Conservation (phyloP, 2,329 filamentous ascomycete genomes). For the Colletotrichum siamense region DNA sequence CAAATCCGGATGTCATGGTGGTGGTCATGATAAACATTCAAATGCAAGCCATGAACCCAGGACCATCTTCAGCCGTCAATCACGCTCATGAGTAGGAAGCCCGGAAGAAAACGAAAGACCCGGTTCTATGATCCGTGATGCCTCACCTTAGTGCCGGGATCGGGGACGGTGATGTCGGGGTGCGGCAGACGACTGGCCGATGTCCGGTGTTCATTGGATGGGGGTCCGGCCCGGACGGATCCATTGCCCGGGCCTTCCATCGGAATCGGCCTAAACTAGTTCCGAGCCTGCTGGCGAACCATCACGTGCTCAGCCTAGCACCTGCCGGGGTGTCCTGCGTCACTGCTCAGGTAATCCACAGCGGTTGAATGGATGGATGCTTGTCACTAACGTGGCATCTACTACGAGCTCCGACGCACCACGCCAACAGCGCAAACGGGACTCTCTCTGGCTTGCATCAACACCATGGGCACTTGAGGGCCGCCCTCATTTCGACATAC, state of each 20-base stretch:
- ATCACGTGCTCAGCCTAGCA: slow-evolving; percentile 6
- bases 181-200: background rate
- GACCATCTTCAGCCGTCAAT: background rate
- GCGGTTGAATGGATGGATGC: slow-evolving; percentile 9
- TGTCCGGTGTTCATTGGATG: background rate
- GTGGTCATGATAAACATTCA: background rate
- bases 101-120: background rate
- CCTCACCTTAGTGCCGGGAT: background rate
- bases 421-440: slow-evolving; percentile 7
- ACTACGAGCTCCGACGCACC: slow-evolving; percentile 22
- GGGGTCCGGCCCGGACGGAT: background rate
- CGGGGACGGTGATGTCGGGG: background rate
- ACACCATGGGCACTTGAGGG: slow-evolving; percentile 41
- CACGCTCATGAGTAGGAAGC: background rate
- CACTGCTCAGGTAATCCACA: slow-evolving; percentile 22
- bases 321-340: background rate
- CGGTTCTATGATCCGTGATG: background rate
- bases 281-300: background rate
- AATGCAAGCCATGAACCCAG: background rate
- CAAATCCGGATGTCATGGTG: slow-evolving; percentile 18
- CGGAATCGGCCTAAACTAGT: background rate
- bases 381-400: slow-evolving; percentile 37
- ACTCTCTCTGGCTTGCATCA: slow-evolving; percentile 17
- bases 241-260: background rate
- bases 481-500: slow-evolving; percentile 21